phyloP scores from a whole-genome alignment of 2,329 filamentous ascomycete genomes.

The Alternaria metachromatica region DNA sequence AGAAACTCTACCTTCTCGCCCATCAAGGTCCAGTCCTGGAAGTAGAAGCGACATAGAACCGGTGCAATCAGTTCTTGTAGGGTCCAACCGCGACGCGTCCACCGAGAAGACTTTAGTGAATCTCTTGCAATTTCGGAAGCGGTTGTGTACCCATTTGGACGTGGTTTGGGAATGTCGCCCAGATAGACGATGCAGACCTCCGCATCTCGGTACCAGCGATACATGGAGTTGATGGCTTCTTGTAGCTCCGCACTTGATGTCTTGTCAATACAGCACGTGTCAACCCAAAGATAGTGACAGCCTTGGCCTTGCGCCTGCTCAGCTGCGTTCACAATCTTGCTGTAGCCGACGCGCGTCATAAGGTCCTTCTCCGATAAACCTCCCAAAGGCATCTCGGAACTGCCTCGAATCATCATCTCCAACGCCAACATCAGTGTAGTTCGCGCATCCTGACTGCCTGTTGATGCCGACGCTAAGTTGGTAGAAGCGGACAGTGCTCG shows the following conservation, averaged over 20 bases:
- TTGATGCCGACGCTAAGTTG: neutral
- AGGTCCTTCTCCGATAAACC: constrained; percentile 21
- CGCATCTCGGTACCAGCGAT: constrained; percentile 29
- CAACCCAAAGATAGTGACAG: constrained; percentile 32
- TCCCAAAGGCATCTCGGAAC: constrained; percentile 7
- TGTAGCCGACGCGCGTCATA: constrained; percentile 22
- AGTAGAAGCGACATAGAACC: constrained; percentile 31
- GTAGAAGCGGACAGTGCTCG: constrained; percentile 11
- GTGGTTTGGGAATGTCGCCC: constrained; percentile 18
- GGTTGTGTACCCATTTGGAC: constrained; percentile 4
- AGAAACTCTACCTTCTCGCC: constrained; percentile 35
- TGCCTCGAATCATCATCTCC: constrained; percentile 27
- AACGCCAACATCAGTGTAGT: constrained; percentile 23
- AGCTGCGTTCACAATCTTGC: constrained; percentile 26
- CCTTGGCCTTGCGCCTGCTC: constrained; percentile 16
- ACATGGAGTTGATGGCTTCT: constrained; percentile 39
- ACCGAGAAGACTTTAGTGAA: constrained; percentile 28
- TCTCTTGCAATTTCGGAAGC: constrained; percentile 21
- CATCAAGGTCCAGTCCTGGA: constrained; percentile 32
- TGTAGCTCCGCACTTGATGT: constrained; percentile 28
- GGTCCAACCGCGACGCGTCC: constrained; percentile 39
- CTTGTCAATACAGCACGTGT: constrained; percentile 37
- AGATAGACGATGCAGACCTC: constrained; percentile 30
- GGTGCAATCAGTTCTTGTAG: constrained; percentile 40
- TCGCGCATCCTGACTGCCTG: constrained; percentile 13